Evolutionary conservation across 805 yeast species (phyloP), one percentile per base, ranked within the genome.

Genomic region (Saccharomycopsis javanensis): DNA sequence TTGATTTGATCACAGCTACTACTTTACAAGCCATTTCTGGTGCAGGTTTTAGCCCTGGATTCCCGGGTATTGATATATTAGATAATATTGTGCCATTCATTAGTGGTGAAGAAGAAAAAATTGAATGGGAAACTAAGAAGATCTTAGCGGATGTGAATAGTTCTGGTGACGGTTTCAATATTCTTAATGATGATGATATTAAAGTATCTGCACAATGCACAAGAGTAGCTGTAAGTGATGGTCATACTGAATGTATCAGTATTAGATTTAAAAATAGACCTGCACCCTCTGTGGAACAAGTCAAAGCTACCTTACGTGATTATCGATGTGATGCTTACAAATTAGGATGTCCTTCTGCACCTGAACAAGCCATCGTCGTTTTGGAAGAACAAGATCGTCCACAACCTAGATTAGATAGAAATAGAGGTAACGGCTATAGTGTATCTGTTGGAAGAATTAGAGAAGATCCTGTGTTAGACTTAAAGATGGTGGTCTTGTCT

Each of bases 1-100:
- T 94, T 60, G 91, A 88, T 59, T 78, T 83, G 25, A 79, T 92
- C 64, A 85, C 96, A 13, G 81, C 96, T 53, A 88, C 97, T 56
- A 94, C 99, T 15, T 72, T 94, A 71, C 99, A 94, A 72, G 99
- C 99, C 38, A 88, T 94, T 63, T 91, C 98, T 3, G 99, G 99
- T 65, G 99, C 96, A 23, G 99, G 99, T 2, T 94, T 88, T 71
- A 87, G 96, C 8, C 99, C 99, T 53, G 99, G 99, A 70, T 96
- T 91, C 57, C 83, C 96, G 23, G 94, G 96, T 63, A 91, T 94
- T 72, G 98, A 94, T 68, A 83, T 92, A 56, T 78, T 94, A 65
- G 99, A 94, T 73, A 94, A 94, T 74, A 79, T 94, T 64, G 89
- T 94, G 57, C 99, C 99, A 46, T 94, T 76, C 78, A 94, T 94